A percentile compares a stretch with the other conserved stretches of the same genome.
Conservation (phyloP, 129 eudicot species). For the Lonicera japonica region DNA sequence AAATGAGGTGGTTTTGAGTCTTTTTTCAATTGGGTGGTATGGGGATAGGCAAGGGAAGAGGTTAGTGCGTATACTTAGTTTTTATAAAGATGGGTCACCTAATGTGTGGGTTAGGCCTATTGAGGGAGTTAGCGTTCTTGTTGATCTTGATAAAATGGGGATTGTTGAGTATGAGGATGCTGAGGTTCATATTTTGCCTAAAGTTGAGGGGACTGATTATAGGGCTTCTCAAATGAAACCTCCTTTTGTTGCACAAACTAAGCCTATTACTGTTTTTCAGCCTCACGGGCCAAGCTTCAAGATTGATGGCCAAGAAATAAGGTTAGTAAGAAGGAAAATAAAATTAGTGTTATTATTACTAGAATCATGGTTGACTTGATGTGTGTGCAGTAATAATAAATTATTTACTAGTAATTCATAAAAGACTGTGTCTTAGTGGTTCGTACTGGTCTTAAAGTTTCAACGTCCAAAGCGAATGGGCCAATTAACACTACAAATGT, state of each 20-base stretch:
- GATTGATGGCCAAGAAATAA: constrained; percentile 9
- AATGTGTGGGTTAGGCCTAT: constrained; percentile 6
- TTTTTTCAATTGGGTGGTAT: constrained; percentile 1
- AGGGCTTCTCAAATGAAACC: neutral
- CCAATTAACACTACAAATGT: too few relatives aligned
- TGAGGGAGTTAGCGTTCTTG: neutral
- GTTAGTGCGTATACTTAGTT: neutral
- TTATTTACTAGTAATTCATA: too few relatives aligned
- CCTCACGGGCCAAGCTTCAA: constrained; percentile 6
- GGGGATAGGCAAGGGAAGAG: neutral
- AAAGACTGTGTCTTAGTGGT: too few relatives aligned
- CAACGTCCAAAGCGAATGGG: too few relatives aligned
- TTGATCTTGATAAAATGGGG: constrained; percentile 1
- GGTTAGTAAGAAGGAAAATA: neutral
- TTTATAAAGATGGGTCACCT: neutral
- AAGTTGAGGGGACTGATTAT: constrained; percentile 7
- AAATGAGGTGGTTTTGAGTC: neutral
- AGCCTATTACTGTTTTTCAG: constrained; percentile 1
- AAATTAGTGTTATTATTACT: too few relatives aligned
- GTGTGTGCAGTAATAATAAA: too few relatives aligned
- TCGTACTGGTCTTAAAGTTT: too few relatives aligned
- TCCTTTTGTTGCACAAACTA: neutral
- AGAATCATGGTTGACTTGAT: too few relatives aligned
- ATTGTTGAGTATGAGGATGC: neutral
- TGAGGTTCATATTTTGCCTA: neutral